Conservation (phyloP, 2,329 filamentous ascomycete genomes). For the Exophiala mesophila region DNA sequence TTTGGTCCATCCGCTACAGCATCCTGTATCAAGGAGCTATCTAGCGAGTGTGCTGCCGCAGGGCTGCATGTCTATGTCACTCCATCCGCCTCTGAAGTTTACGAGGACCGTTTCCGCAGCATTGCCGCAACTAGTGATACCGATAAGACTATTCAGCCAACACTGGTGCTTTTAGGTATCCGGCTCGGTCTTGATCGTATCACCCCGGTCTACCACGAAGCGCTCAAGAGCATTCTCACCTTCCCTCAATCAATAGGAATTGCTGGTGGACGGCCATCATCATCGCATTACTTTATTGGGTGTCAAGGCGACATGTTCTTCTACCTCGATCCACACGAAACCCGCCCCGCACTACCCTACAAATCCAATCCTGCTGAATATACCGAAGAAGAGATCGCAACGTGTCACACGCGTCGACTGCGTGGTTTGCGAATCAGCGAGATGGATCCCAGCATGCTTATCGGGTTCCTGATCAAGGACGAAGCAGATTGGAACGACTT, state of each 20-base stretch:
- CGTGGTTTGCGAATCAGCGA: conserved; percentile 78
- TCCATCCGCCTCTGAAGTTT: conserved; percentile 85
- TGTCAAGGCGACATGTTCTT: conserved; percentile 75
- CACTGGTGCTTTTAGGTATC: conserved; percentile 81
- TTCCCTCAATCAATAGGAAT: conserved; percentile 94
- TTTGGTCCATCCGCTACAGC: conserved; percentile 97
- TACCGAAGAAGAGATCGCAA: conserved; percentile 66
- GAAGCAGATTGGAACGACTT: conserved; percentile 80
- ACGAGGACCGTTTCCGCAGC: conserved; percentile 79
- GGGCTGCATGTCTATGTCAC: conserved; percentile 80
- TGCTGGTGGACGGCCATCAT: conserved; percentile 87
- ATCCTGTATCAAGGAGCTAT: conserved; percentile 80
- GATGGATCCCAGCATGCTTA: conserved; percentile 97
- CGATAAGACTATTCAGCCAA: conserved; percentile 70
- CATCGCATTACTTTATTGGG: conserved; percentile 74
- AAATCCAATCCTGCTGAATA: conserved; percentile 48
- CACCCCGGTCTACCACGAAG: conserved; percentile 90
- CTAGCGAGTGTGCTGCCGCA: conserved; percentile 57
- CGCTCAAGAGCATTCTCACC: conserved; percentile 77
- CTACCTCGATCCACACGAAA: conserved; percentile 91
- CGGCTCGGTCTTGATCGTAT: conserved; percentile 90
- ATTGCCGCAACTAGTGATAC: conserved; percentile 57
- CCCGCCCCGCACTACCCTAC: conserved; percentile 68
- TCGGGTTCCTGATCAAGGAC: conserved; percentile 81
- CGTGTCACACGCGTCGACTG: conserved; percentile 81